Base-by-base conservation (phyloP, 2,329 filamentous ascomycete species). In the Xylariaceae sp. region DNA sequence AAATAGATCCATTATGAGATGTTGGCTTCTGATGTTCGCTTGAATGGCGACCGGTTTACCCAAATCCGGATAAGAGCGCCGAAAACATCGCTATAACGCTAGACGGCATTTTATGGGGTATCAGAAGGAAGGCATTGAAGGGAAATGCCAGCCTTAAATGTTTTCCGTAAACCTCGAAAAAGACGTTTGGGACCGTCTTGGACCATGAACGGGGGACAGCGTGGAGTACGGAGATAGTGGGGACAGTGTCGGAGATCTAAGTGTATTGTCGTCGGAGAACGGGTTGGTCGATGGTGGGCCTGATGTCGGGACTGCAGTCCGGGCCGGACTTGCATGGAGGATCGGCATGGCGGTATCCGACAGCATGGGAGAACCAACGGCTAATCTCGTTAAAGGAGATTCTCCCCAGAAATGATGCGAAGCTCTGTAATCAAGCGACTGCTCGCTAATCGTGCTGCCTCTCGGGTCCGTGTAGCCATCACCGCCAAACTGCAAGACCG, bases 261-360 rank as follows among this genome's bases (percentile, higher is more conserved):
- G 60, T 69, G 62, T 9, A 68, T 67, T 60, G 30, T 56, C 57
- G 26, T 61, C 59, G 34, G 59, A 59, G 34, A 61, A 61, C 34
- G 59, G 57, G 40, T 60, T 51, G 37, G 72, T 70, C 53, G 80
- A 80, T 0, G 80, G 80, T 0, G 79, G 78, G 29, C 74, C 76
- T 48, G 78, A 73, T 55, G 81, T 78, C 54, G 80, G 79, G 12
- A 86, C 72, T 1, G 85, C 80, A 3, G 81, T 84, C 51, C 83
- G 78, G 19, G 80, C 83, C 12, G 85, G 85, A n/a, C 85, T 81
- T n/a, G 81, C 78, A 58, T 83, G 76, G 65, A 84, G 78, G 34
- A 84, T 73, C n/a, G 80, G 77, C 3, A 84, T 71, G 7, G 82
- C 81, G 64, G 81, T 84, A 51, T 80, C 76, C 32, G 80, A 80